Base-by-base conservation (phyloP, 2,329 filamentous ascomycete species). In the Westerdykella aurantiaca region DNA sequence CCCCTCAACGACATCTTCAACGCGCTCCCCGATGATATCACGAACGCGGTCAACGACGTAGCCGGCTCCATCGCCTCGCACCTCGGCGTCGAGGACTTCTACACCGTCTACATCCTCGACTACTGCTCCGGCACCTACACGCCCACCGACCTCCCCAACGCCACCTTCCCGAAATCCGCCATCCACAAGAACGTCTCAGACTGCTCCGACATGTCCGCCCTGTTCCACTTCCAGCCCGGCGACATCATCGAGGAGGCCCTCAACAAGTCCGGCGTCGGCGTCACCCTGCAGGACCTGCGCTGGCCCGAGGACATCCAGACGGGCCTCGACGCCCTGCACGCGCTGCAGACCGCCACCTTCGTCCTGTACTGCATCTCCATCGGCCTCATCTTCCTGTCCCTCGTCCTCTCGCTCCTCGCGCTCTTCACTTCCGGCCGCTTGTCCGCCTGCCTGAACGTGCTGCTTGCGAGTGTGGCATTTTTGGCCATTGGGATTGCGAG, bases 401-500 rank as follows among this genome's bases (percentile, higher is more conserved):
- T 82, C 6, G 29, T 81, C 16, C 60, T 68, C 13, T 69, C 74
- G 3, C 43, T 75, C 3, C 48, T 70, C 29, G 70, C 70, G 2
- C 47, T 79, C 41, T 69, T 80, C 50, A 48, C 65, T 11, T 59
- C 65, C 1, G 73, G 72, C 1, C 59, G 71, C 1, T 52, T 77
- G 16, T 65, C 71, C n/a, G 71, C 74, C 2, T 64, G 74, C 16
- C 51, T 74, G 37, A 80, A 81, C 53, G 66, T 77, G 38, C 52
- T 72, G 6, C 53, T 81, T 7, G 64, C 75, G 14, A 56, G 70
- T 34, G 55, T 80, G n/a, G 73, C 75, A 0, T 78, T 81, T 48
- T 34, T 80, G 6, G 68, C 81, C 11, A 75, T 85, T 55, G 85
- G 85, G 3, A 81, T 83, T 41, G 82, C 85, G 38, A 90, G 85